These are phyloP conservation scores for Boletus reticulatus DNA, from an alignment of 768 basidiomycete genomes.

Conservation along the genomic window DNA sequence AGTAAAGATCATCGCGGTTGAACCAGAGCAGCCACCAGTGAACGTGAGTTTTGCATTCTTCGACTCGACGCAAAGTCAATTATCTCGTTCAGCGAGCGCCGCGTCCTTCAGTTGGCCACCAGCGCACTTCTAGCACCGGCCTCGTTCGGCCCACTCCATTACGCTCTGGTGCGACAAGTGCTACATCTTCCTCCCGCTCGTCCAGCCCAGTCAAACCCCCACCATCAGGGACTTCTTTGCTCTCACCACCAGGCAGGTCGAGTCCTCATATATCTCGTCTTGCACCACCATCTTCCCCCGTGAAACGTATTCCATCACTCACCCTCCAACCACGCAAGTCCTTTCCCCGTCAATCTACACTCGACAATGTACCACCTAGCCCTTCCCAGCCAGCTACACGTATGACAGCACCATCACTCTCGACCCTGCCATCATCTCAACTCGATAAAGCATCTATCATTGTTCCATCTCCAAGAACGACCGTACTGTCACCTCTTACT, in stretches of 20 bases:
- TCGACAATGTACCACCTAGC: conserved; percentile 31
- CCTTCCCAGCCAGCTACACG: conserved; percentile 24
- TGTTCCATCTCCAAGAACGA: conserved; percentile 31
- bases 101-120: conserved; percentile 48
- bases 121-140: conserved; percentile 55
- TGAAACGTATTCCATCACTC: conserved; percentile 50
- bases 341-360: conserved; percentile 43
- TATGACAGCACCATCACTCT: conserved; percentile 24
- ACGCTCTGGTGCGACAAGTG: conserved; percentile 37
- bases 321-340: conserved; percentile 51
- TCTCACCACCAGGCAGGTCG: conserved; percentile 29
- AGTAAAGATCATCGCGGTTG: conserved; percentile 58
- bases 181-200: conserved; percentile 55
- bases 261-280: conserved; percentile 28
- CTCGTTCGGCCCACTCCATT: conserved; percentile 39
- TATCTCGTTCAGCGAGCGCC: conserved; percentile 25
- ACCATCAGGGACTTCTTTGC: conserved; percentile 20
- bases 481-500: conserved; percentile 39
- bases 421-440: conserved; percentile 13
- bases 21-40: conserved; percentile 23
- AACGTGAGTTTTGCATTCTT: conserved; percentile 21
- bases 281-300: conserved; percentile 49
- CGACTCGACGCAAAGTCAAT: neutral
- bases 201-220: conserved; percentile 57
- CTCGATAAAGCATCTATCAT: conserved; percentile 18